These are phyloP conservation scores for Paspalum vaginatum DNA, from an alignment of 176 grass and related monocot species.

Conservation along the genomic window DNA sequence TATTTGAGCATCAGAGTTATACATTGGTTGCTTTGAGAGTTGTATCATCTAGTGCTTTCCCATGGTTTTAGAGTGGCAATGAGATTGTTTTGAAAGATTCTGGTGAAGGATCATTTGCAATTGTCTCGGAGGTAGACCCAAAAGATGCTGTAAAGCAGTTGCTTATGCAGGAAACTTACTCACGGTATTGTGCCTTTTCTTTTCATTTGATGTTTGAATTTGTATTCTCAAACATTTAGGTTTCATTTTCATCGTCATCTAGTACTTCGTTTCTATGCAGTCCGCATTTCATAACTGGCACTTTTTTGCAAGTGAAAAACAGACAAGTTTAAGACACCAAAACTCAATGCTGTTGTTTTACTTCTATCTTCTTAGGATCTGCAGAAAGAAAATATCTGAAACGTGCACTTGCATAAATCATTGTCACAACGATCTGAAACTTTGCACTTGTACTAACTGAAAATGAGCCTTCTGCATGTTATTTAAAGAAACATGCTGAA, in stretches of 20 bases:
- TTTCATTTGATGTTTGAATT: not conserved
- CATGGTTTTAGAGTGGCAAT: constrained; percentile 42
- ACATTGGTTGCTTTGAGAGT: not conserved
- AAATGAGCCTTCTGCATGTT: not conserved
- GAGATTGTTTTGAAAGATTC: constrained; percentile 51
- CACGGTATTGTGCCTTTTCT: constrained; percentile 49
- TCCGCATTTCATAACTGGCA: not conserved
- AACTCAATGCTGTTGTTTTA: too few relatives aligned
- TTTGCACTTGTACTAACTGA: not conserved
- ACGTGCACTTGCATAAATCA: too few relatives aligned
- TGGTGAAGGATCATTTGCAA: constrained; percentile 37
- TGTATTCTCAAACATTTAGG: not conserved
- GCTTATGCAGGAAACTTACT: constrained; percentile 66
- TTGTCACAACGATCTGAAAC: not conserved
- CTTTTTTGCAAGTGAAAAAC: not conserved
- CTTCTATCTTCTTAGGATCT: too few relatives aligned
- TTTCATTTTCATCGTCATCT: not conserved
- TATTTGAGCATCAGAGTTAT: not conserved
- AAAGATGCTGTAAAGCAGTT: constrained; percentile 66
- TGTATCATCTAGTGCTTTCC: not conserved
- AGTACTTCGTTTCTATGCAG: not conserved
- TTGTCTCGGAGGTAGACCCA: constrained; percentile 56
- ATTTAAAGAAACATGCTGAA: constrained; percentile 2
- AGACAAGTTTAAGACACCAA: not conserved
- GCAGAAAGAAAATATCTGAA: not conserved